These are phyloP conservation scores for Rhynchosporium secalis DNA, from an alignment of 2,329 filamentous ascomycete genomes.

Conservation along the genomic window DNA sequence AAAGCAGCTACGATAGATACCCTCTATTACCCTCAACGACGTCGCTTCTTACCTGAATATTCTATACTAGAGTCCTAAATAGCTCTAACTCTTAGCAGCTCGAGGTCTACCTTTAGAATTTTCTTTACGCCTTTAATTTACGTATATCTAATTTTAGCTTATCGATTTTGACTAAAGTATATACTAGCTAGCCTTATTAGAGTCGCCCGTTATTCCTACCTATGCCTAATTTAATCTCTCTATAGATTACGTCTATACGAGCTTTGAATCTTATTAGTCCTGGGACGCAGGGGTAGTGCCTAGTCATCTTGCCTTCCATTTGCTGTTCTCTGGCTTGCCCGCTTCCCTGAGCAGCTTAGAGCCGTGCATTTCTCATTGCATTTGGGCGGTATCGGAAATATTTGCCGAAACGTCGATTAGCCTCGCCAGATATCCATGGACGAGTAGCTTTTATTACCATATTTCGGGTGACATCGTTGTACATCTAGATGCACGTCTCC, in stretches of 20 bases:
- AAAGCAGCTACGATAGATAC: neutral
- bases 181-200: neutral
- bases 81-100: neutral
- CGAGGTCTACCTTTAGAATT: neutral
- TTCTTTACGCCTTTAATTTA: neutral
- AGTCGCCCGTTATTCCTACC: neutral
- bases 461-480: constrained; percentile 39
- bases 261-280: neutral
- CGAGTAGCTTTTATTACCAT: constrained; percentile 31
- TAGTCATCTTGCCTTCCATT: neutral
- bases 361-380: constrained; percentile 8
- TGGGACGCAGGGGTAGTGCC: neutral
- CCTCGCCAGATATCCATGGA: neutral
- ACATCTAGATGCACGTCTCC: constrained; percentile 42
- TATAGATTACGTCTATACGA: neutral
- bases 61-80: neutral
- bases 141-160: neutral
- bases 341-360: neutral
- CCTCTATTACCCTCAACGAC: neutral
- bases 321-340: neutral
- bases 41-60: neutral
- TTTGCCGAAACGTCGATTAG: constrained; percentile 44
- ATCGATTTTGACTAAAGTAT: neutral
- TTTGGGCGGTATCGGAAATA: constrained; percentile 33
- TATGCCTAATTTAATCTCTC: neutral